A percentile compares a stretch with the other conserved stretches of the same genome.
phyloP scores from a whole-genome alignment of 345 rosid genomes.

The Ailanthus altissimus region DNA sequence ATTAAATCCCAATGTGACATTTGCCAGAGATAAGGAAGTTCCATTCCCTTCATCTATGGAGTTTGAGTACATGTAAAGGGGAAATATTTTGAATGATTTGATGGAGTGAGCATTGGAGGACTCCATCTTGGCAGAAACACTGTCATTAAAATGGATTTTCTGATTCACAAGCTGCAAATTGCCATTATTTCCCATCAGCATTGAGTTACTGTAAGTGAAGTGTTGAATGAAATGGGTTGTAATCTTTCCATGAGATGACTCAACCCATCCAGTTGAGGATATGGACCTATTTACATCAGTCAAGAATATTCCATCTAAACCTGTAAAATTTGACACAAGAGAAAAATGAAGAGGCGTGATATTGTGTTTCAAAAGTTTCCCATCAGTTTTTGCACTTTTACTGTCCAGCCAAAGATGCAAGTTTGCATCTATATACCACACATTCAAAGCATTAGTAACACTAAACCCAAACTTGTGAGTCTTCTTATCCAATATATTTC shows the following conservation, averaged over 20 bases:
- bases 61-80: conserved; percentile 39
- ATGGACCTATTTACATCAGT: conserved; percentile 55
- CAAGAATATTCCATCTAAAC: conserved; percentile 59
- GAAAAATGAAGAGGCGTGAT: conserved; percentile 43
- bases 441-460: conserved; percentile 81
- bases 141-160: conserved; percentile 51
- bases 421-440: conserved; percentile 85
- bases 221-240: conserved; percentile 50
- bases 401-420: conserved; percentile 84
- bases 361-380: conserved; percentile 49
- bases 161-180: conserved; percentile 66
- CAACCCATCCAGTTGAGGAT: conserved; percentile 60
- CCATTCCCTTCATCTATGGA: conserved; percentile 39
- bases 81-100: conserved; percentile 52
- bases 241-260: conserved; percentile 63
- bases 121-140: conserved; percentile 35
- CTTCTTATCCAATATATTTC: conserved; percentile 64
- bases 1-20: conserved; percentile 57
- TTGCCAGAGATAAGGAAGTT: conserved; percentile 34
- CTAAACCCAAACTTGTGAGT: conserved; percentile 60
- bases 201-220: conserved; percentile 50
- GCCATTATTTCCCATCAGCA: conserved; percentile 57
- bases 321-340: conserved; percentile 43
- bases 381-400: conserved; percentile 49
- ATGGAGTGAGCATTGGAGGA: conserved; percentile 24